A percentile compares a stretch with the other conserved stretches of the same genome.
These are phyloP conservation scores for Claviceps paspali DNA, from an alignment of 2,329 filamentous ascomycete species.

Conservation along the genomic window DNA sequence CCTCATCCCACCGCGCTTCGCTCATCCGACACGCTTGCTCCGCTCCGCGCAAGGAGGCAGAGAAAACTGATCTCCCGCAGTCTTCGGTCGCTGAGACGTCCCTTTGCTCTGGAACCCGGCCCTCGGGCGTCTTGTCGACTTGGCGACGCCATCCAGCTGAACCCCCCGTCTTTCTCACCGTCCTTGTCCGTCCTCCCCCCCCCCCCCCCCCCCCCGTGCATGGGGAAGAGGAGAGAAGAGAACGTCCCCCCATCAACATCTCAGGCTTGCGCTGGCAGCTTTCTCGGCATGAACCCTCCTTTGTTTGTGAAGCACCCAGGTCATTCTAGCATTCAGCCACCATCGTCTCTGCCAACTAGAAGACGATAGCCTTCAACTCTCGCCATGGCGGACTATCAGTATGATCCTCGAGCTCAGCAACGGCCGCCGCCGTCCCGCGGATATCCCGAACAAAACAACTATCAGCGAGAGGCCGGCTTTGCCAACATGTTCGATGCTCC, in stretches of 20 bases:
- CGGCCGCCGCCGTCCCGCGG: constrained; percentile 26
- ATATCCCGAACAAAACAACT: constrained; percentile 36
- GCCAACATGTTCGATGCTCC: constrained; percentile 87
- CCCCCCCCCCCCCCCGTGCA: neutral
- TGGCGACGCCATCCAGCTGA: neutral
- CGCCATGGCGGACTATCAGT: constrained; percentile 44
- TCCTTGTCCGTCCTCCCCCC: neutral
- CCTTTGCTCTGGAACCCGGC: neutral
- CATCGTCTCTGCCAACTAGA: neutral
- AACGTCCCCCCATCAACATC: neutral
- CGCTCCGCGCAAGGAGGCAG: neutral
- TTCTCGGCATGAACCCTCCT: neutral
- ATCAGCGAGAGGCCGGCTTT: constrained; percentile 85
- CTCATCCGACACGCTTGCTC: constrained; percentile 1
- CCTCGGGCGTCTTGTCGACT: neutral
- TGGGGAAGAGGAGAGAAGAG: too few relatives aligned
- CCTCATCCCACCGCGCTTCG: neutral
- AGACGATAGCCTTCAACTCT: neutral
- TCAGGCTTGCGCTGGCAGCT: neutral
- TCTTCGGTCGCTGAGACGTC: neutral
- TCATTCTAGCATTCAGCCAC: neutral
- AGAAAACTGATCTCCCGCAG: neutral
- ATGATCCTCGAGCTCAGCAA: constrained; percentile 32
- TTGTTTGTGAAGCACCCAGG: neutral
- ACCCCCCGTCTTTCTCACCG: neutral